phyloP scores from a whole-genome alignment of 805 yeast genomes.

The Schizosaccharomyces japonicus region DNA sequence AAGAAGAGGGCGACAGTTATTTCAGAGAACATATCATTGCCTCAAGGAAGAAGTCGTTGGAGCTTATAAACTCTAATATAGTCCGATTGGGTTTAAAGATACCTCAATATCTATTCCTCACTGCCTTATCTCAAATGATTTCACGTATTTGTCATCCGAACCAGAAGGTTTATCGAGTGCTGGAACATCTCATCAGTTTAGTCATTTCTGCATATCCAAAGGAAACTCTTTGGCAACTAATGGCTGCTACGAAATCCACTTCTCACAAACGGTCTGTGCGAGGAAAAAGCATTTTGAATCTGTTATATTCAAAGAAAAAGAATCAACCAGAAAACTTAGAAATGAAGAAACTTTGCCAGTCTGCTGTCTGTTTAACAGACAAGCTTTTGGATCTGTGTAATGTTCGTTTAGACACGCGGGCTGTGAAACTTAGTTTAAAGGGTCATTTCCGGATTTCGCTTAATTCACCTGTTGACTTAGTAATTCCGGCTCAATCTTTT shows the following conservation, averaged over 20 bases:
- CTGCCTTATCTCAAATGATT: constrained; percentile 63
- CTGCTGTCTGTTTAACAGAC: constrained; percentile 8
- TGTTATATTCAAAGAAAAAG: not conserved
- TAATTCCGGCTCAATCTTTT: not conserved
- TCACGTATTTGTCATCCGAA: constrained; percentile 54
- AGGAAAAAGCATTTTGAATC: constrained; percentile 23
- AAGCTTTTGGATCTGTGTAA: constrained; percentile 9
- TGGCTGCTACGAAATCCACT: constrained; percentile 43
- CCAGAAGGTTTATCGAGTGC: constrained; percentile 27
- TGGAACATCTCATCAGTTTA: constrained; percentile 32
- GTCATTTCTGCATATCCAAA: constrained; percentile 48
- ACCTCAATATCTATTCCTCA: constrained; percentile 30
- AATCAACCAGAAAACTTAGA: not conserved
- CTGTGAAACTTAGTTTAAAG: not conserved
- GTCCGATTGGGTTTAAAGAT: not conserved
- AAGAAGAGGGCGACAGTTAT: constrained; percentile 12
- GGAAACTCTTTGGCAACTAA: constrained; percentile 65
- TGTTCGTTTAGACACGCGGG: not conserved
- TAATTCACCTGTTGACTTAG: not conserved
- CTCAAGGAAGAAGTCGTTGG: not conserved
- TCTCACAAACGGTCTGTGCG: constrained; percentile 23
- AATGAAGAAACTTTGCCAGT: constrained; percentile 6
- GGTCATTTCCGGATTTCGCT: not conserved
- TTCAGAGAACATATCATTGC: not conserved
- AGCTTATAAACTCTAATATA: constrained; percentile 2